Evolutionary conservation across 2,329 filamentous ascomycete species (phyloP).

Genomic region (Alternaria sp.): DNA sequence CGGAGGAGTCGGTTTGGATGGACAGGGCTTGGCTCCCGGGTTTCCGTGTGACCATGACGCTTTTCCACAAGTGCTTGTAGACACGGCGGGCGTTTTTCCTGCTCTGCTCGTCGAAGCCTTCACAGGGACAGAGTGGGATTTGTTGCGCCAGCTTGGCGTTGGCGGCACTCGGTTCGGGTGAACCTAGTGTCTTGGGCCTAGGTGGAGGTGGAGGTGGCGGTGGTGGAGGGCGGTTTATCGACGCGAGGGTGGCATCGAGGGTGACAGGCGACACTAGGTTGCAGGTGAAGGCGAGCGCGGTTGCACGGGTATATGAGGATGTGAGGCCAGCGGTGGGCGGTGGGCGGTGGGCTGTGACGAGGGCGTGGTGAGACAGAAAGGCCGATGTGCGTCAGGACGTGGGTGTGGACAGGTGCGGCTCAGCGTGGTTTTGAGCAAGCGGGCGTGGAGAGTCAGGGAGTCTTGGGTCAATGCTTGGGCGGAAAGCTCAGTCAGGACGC

Average conservation of each 20-base stretch:
- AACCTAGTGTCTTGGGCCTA: conserved; percentile 40
- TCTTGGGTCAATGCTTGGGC: conserved; percentile 30
- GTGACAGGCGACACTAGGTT: background rate
- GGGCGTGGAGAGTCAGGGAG: conserved; percentile 27
- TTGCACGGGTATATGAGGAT: background rate
- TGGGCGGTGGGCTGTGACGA: conserved; percentile 19
- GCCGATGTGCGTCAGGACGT: conserved; percentile 30
- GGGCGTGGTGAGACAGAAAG: conserved; percentile 35
- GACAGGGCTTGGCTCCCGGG: conserved; percentile 38
- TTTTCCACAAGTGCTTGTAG: conserved; percentile 51
- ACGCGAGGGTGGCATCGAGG: conserved; percentile 13
- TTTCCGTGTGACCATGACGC: conserved; percentile 51
- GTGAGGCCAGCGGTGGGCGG: conserved; percentile 2
- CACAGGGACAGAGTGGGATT: conserved; percentile 46
- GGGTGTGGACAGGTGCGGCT: conserved; percentile 42
- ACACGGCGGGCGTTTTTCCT: conserved; percentile 45
- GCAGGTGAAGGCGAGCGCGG: background rate
- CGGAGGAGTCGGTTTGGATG: conserved; percentile 47
- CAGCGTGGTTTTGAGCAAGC: conserved; percentile 51
- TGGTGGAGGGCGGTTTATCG: conserved; percentile 2
- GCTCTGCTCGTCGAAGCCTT: conserved; percentile 45
- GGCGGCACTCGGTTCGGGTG: conserved; percentile 47
- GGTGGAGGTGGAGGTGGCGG: conserved; percentile 12
- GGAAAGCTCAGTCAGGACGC: conserved; percentile 31
- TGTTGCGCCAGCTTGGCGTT: conserved; percentile 52